Conservation (phyloP, 345 rosid species). For the Camelina hispida region DNA sequence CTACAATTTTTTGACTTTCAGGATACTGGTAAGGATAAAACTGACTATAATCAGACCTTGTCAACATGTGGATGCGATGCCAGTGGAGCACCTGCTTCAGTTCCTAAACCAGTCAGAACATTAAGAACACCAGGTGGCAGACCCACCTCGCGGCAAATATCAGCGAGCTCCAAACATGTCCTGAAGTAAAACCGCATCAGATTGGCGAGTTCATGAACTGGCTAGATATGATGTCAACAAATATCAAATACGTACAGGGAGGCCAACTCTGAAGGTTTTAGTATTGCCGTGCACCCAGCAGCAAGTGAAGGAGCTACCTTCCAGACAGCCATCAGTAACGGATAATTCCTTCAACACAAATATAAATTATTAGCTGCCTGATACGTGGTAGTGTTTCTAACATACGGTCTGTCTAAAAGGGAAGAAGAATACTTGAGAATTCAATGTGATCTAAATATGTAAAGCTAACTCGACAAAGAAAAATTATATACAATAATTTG, state of each 20-base stretch:
- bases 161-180: constrained; percentile 98
- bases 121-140: constrained; percentile 98
- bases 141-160: constrained; percentile 83
- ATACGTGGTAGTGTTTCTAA: constrained; percentile 7
- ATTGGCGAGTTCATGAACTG: constrained; percentile 7
- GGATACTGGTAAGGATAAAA: constrained; percentile 17
- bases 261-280: constrained; percentile 91
- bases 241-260: constrained; percentile 65
- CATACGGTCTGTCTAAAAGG: background rate
- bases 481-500: constrained; percentile 4
- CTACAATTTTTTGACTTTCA: constrained; percentile 30
- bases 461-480: constrained; percentile 6
- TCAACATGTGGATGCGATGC: constrained; percentile 90
- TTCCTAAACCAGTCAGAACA: constrained; percentile 90
- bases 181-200: constrained; percentile 50
- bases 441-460: constrained; percentile 13
- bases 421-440: constrained; percentile 6
- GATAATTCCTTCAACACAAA: constrained; percentile 83
- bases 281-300: constrained; percentile 92
- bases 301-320: constrained; percentile 99
- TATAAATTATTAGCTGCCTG: constrained; percentile 20
- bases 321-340: constrained; percentile 92
- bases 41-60: constrained; percentile 60
- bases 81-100: constrained; percentile 97
- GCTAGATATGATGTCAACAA: constrained; percentile 8